Evolutionary conservation across 179 eudicot genomes (phyloP).

Genomic region (Nepenthes alata): DNA sequence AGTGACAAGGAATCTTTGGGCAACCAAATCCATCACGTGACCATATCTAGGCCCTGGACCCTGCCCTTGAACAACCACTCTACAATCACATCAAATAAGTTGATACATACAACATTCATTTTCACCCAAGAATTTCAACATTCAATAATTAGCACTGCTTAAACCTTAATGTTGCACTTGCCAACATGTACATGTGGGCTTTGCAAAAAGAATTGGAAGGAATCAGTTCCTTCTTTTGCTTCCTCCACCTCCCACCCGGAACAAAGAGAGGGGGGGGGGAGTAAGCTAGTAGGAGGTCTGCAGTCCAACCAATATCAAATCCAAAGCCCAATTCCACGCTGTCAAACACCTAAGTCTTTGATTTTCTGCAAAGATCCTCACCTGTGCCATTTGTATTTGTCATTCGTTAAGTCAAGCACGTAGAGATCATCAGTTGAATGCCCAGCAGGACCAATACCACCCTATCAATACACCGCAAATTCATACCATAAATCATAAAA

Average conservation of each 20-base stretch:
- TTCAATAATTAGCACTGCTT: background rate
- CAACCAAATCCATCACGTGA: slow-evolving; percentile 91
- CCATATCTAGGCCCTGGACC: slow-evolving; percentile 98
- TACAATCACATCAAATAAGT: slow-evolving; percentile 19
- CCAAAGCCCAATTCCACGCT: background rate
- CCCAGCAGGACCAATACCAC: slow-evolving; percentile 97
- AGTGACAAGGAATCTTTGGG: slow-evolving; percentile 81
- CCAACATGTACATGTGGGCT: background rate
- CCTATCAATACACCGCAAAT: slow-evolving; percentile 30
- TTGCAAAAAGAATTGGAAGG: background rate
- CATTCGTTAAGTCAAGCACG: slow-evolving; percentile 84
- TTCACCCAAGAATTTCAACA: background rate
- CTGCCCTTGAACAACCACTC: slow-evolving; percentile 88
- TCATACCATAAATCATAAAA: slow-evolving; percentile 1
- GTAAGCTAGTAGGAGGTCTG: background rate
- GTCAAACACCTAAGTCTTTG: background rate
- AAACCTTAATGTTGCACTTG: background rate
- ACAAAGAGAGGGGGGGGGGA: background rate
- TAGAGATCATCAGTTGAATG: slow-evolving; percentile 92
- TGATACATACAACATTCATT: background rate
- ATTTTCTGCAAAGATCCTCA: slow-evolving; percentile 9
- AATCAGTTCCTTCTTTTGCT: background rate
- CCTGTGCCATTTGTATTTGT: slow-evolving; percentile 98
- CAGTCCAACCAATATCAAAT: background rate
- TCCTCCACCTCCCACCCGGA: background rate